A percentile compares a stretch with the other conserved stretches of the same genome.
Conservation (phyloP, 768 basidiomycete genomes). For the Suillus plorans region DNA sequence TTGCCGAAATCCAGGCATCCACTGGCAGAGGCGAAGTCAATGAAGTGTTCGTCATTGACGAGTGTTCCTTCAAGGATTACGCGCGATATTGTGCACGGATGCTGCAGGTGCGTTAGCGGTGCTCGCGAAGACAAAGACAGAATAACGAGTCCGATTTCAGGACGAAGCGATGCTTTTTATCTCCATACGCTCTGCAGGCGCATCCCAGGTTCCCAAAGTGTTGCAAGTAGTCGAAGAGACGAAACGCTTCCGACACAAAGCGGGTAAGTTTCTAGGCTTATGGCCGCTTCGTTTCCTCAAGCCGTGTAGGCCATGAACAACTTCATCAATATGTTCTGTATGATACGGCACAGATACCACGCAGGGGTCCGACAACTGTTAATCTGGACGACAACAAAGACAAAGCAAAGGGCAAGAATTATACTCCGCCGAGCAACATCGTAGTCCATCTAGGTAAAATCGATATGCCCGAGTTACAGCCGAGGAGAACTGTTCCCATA, state of each 20-base stretch:
- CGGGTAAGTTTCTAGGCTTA: constrained; percentile 42
- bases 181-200: constrained; percentile 62
- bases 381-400: constrained; percentile 50
- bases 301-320: constrained; percentile 54
- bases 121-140: not conserved
- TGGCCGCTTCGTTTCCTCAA: constrained; percentile 21
- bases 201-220: constrained; percentile 72
- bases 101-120: constrained; percentile 46
- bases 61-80: constrained; percentile 65
- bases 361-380: constrained; percentile 64
- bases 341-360: constrained; percentile 44
- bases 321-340: constrained; percentile 78
- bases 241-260: constrained; percentile 75
- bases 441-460: constrained; percentile 84
- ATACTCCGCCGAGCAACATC: constrained; percentile 67
- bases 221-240: constrained; percentile 78
- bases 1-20: constrained; percentile 68
- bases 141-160: constrained; percentile 32
- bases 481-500: constrained; percentile 32
- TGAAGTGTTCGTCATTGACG: constrained; percentile 68
- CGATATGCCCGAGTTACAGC: constrained; percentile 79
- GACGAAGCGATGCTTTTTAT: constrained; percentile 83
- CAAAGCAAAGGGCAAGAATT: constrained; percentile 48
- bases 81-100: constrained; percentile 64
- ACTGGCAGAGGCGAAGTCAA: constrained; percentile 61